Evolutionary conservation across 2,329 filamentous ascomycete genomes (phyloP).

Genomic region (Aspergillus sp.): DNA sequence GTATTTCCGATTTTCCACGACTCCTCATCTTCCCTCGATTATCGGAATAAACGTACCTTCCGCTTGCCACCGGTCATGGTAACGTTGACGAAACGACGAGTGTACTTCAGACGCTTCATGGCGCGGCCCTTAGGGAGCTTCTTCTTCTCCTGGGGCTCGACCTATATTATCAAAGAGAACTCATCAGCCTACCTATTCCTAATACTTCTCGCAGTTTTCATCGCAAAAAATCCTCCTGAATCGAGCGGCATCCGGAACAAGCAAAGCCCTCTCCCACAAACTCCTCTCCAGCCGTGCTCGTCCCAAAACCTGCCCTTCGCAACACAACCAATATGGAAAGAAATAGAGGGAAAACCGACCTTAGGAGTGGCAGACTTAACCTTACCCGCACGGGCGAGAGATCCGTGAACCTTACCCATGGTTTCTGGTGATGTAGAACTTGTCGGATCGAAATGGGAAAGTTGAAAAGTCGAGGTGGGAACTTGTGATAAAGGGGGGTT

Average conservation of each 20-base stretch:
- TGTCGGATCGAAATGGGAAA: conserved; percentile 22
- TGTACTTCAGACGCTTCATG: conserved; percentile 96
- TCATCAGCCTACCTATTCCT: conserved; percentile 2
- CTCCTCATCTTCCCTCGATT: background rate
- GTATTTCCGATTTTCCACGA: background rate
- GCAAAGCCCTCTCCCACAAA: background rate
- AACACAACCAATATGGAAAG: background rate
- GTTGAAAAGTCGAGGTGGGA: conserved; percentile 13
- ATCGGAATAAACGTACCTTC: conserved; percentile 63
- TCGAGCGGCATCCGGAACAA: background rate
- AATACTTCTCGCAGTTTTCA: background rate
- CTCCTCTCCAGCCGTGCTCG: background rate
- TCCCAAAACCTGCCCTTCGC: background rate
- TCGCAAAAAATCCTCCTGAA: background rate
- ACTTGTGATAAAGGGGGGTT: conserved; percentile 5
- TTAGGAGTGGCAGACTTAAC: conserved; percentile 26
- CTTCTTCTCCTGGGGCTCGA: conserved; percentile 69
- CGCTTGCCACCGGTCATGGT: conserved; percentile 97
- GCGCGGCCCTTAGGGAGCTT: conserved; percentile 97
- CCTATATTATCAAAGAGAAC: conserved; percentile 12
- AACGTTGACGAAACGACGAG: conserved; percentile 97
- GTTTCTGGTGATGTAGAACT: conserved; percentile 50
- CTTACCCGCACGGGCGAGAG: conserved; percentile 41
- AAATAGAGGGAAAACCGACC: conserved; percentile 6
- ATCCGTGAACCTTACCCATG: conserved; percentile 94